Evolutionary conservation across 352 stramenopile genomes (phyloP), one percentile per base, ranked within the genome.

Genomic region (Pythium rishiriense): DNA sequence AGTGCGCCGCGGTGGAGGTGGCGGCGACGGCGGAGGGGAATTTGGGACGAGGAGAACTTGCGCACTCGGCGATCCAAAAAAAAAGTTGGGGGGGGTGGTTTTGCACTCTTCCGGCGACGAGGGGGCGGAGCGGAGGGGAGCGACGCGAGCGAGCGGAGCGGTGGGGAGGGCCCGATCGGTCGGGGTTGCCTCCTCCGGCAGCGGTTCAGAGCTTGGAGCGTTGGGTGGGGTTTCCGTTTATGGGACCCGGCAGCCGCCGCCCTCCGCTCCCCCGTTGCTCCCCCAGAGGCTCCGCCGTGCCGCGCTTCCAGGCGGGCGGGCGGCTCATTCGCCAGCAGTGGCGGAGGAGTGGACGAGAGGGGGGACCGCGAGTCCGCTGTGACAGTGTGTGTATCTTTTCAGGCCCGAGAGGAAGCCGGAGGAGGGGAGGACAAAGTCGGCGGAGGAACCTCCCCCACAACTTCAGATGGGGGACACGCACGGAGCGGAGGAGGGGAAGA

Each of bases 311-410:
- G 35, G 51, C 31, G 51, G 51, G 51, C 31, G 51, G 51, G 17
- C 19, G 25, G n/a, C 39, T 49, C 49, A 45, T 43, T 47, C 56
- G 19, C 31, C 15, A 45, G 26, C 47, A 22, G 31, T 29, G 54
- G 62, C 29, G 62, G 62, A 69, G 49, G 62, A 69, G 62, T 61
- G 62, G 62, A 69, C 62, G 62, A 69, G 51, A 53, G 50, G 52
- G 62, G 50, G n/a, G 43, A 55, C 57, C 22, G 39, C 53, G 24
- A 52, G 57, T 56, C 57, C 29, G 47, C 31, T 64, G 57, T 55
- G 45, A 55, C 57, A 53, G 56, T 3, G 28, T 41, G 33, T 33
- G 56, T 55, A 55, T 54, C 45, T 62, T 62, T 54, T 55, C 56
- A 54, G 15, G 43, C 55, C 21, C 55, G 24, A 51, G 24, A 28